Evolutionary conservation across 495 filamentous ascomycete species (phyloP).

Genomic region (Neurospora africana): DNA sequence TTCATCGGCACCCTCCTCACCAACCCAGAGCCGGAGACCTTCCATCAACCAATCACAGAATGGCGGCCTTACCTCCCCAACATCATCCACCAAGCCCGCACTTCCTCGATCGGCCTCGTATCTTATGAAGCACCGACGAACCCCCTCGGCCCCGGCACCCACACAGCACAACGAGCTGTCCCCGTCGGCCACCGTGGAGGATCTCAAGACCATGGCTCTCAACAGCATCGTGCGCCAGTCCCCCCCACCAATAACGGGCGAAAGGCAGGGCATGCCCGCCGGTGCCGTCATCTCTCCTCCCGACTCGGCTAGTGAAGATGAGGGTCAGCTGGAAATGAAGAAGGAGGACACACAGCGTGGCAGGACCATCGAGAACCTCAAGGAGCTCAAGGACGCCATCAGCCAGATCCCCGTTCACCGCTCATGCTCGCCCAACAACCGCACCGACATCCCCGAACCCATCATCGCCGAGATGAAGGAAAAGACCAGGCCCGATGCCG

Average conservation of each 20-base stretch:
- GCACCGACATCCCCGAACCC: slow-evolving; percentile 10
- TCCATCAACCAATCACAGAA: slow-evolving; percentile 37
- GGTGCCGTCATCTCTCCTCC: slow-evolving; percentile 81
- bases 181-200: slow-evolving; percentile 37
- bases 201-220: slow-evolving; percentile 36
- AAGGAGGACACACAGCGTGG: slow-evolving; percentile 12
- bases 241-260: slow-evolving; percentile 62
- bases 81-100: slow-evolving; percentile 29
- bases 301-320: slow-evolving; percentile 80
- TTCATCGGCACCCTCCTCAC: slow-evolving; percentile 54
- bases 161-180: slow-evolving; percentile 26
- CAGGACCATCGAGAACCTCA: slow-evolving; percentile 52
- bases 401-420: slow-evolving; percentile 63
- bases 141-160: slow-evolving; percentile 26
- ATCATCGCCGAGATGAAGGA: background rate
- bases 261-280: slow-evolving; percentile 50
- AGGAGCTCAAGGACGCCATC: slow-evolving; percentile 75
- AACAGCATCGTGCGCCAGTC: slow-evolving; percentile 61
- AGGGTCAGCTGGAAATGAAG: slow-evolving; percentile 11
- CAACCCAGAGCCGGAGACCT: slow-evolving; percentile 48
- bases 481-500: slow-evolving; percentile 5
- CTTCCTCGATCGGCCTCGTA: slow-evolving; percentile 71
- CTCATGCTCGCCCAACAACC: slow-evolving; percentile 46
- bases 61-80: slow-evolving; percentile 16
- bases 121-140: slow-evolving; percentile 45